Percentiles rank a stretch among this genome's conserved stretches.
These are phyloP conservation scores for Caloboletus firmus DNA, from an alignment of 1,284 basidiomycete species.

Conservation along the genomic window DNA sequence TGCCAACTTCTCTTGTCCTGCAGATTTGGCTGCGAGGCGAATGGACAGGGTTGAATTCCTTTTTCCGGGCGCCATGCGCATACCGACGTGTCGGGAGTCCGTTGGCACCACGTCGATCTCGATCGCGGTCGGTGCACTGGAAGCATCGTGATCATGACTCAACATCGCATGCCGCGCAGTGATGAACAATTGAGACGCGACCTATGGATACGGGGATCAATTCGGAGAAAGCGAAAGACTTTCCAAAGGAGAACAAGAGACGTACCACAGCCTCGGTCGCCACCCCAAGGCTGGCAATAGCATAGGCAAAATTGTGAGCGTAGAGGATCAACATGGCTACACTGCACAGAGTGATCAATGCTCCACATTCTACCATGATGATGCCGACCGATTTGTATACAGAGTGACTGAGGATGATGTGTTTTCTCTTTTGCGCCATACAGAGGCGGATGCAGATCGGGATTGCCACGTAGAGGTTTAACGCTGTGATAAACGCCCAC, in stretches of 20 bases:
- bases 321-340: constrained; percentile 15
- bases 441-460: constrained; percentile 20
- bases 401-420: constrained; percentile 1
- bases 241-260: background rate
- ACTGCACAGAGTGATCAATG: constrained; percentile 10
- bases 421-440: constrained; percentile 10
- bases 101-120: background rate
- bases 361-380: constrained; percentile 18
- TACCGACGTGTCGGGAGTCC: background rate
- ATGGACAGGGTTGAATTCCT: background rate
- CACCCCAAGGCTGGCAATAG: constrained; percentile 11
- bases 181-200: constrained; percentile 25
- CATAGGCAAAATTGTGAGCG: background rate
- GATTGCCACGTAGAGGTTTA: constrained; percentile 18
- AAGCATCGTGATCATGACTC: background rate
- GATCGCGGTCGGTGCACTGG: background rate
- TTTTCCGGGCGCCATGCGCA: background rate
- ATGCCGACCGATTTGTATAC: constrained; percentile 10
- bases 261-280: constrained; percentile 20
- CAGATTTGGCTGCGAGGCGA: background rate
- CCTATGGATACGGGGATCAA: constrained; percentile 2
- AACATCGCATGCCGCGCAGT: constrained; percentile 19
- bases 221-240: background rate
- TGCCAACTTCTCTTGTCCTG: background rate
- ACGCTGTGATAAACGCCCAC: constrained; percentile 14